A percentile compares a stretch with the other conserved stretches of the same genome.
phyloP scores from a whole-genome alignment of 2,329 filamentous ascomycete species.

The Macrophomina phaseolina region DNA sequence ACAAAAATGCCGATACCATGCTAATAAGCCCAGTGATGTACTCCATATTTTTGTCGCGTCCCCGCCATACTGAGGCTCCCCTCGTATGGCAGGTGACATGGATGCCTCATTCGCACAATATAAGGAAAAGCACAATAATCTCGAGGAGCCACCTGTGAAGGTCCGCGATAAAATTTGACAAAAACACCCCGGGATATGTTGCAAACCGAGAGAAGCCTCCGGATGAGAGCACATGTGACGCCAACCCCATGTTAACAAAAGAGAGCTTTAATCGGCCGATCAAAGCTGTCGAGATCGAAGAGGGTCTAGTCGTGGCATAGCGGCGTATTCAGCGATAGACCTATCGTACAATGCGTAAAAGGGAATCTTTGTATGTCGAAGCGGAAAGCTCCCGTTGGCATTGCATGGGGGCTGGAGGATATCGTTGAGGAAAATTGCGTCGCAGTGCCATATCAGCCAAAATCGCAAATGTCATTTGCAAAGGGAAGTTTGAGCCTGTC shows the following conservation, averaged over 20 bases:
- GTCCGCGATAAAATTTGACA: slow-evolving; percentile 2
- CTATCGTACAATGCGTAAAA: slow-evolving; percentile 28
- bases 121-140: neutral
- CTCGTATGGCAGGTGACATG: slow-evolving; percentile 4
- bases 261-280: slow-evolving; percentile 7
- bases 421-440: neutral
- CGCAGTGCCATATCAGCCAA: neutral
- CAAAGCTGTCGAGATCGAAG: slow-evolving; percentile 15
- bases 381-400: slow-evolving; percentile 8
- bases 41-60: slow-evolving; percentile 13
- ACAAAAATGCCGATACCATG: slow-evolving; percentile 18
- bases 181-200: slow-evolving; percentile 6
- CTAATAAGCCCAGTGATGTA: neutral
- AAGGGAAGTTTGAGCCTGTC: neutral
- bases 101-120: slow-evolving; percentile 5
- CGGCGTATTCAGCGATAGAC: slow-evolving; percentile 22
- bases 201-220: slow-evolving; percentile 6
- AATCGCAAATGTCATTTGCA: slow-evolving; percentile 8
- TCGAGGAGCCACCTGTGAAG: slow-evolving; percentile 4
- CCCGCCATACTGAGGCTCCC: slow-evolving; percentile 8
- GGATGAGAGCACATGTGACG: slow-evolving; percentile 18
- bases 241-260: slow-evolving; percentile 19
- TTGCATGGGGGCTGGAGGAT: slow-evolving; percentile 12
- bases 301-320: slow-evolving; percentile 3
- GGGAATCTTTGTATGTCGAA: slow-evolving; percentile 19